Evolutionary conservation across 495 filamentous ascomycete genomes (phyloP).

Genomic region (Daldinia concentrica): DNA sequence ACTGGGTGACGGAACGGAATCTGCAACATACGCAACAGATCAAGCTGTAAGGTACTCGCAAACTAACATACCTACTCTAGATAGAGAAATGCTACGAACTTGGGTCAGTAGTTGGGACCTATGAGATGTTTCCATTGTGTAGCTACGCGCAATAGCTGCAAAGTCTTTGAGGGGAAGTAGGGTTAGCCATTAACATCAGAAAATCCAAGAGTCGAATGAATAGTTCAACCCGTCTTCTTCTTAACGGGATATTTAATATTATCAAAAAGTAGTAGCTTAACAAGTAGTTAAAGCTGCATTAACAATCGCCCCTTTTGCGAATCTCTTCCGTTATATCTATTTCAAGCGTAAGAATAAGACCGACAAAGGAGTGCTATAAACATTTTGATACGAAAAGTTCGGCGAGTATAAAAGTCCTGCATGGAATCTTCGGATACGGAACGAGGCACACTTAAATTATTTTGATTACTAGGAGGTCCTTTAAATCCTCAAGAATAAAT

Average conservation of each 20-base stretch:
- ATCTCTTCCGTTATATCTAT: too few species aligned
- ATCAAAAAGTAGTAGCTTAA: too few species aligned
- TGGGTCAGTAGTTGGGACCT: constrained; percentile 9
- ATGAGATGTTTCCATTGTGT: not conserved
- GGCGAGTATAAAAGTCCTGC: not conserved
- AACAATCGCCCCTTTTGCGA: too few species aligned
- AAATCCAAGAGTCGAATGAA: too few species aligned
- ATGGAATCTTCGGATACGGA: not conserved
- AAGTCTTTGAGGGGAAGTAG: too few species aligned
- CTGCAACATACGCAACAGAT: not conserved
- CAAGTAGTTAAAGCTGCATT: too few species aligned
- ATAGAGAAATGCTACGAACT: not conserved
- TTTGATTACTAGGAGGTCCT: not conserved
- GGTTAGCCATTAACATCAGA: too few species aligned
- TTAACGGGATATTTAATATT: too few species aligned
- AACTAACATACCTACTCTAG: not conserved
- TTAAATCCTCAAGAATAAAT: not conserved
- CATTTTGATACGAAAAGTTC: not conserved
- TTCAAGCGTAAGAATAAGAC: too few species aligned
- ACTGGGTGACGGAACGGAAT: not conserved
- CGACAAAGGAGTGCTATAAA: too few species aligned
- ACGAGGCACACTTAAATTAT: not conserved
- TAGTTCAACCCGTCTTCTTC: too few species aligned
- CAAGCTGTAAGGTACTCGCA: not conserved
- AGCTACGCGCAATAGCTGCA: too few species aligned